Conservation (phyloP, 1,139 yeast species). For the Suhomyces ambrosiae region DNA sequence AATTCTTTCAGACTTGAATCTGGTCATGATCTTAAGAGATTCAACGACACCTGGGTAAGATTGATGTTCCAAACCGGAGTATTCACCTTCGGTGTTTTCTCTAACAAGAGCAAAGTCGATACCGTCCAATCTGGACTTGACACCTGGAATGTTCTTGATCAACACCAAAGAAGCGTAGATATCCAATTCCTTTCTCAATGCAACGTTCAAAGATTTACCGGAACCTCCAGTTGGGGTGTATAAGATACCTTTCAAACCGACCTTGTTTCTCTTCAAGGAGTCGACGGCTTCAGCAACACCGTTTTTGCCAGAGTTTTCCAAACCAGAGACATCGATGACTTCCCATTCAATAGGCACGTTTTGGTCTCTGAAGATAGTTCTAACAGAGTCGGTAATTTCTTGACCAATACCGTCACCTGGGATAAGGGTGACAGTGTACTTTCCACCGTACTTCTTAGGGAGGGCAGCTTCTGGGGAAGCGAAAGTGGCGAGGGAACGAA, state of each 20-base stretch:
- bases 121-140: constrained; percentile 81
- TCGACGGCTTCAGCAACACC: constrained; percentile 83
- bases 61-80: constrained; percentile 97
- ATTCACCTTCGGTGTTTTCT: constrained; percentile 98
- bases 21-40: constrained; percentile 92
- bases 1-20: constrained; percentile 93
- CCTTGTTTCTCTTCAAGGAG: constrained; percentile 92
- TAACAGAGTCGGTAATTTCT: constrained; percentile 93
- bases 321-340: constrained; percentile 84
- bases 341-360: constrained; percentile 95
- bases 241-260: constrained; percentile 95
- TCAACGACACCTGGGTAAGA: constrained; percentile 98
- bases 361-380: constrained; percentile 81
- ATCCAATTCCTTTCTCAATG: constrained; percentile 93
- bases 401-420: constrained; percentile 99
- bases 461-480: constrained; percentile 61
- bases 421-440: constrained; percentile 86
- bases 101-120: constrained; percentile 94
- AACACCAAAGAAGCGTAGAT: constrained; percentile 92
- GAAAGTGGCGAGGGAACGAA: constrained; percentile 53
- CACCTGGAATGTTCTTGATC: constrained; percentile 94
- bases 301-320: constrained; percentile 61
- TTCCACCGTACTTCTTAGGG: constrained; percentile 94
- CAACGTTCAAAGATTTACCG: constrained; percentile 81
- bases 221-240: constrained; percentile 77